Percentiles rank a stretch among this genome's conserved stretches.
These are phyloP conservation scores for Aureococcus anophagefferens DNA, from an alignment of 108 stramenopile species.

Conservation along the genomic window DNA sequence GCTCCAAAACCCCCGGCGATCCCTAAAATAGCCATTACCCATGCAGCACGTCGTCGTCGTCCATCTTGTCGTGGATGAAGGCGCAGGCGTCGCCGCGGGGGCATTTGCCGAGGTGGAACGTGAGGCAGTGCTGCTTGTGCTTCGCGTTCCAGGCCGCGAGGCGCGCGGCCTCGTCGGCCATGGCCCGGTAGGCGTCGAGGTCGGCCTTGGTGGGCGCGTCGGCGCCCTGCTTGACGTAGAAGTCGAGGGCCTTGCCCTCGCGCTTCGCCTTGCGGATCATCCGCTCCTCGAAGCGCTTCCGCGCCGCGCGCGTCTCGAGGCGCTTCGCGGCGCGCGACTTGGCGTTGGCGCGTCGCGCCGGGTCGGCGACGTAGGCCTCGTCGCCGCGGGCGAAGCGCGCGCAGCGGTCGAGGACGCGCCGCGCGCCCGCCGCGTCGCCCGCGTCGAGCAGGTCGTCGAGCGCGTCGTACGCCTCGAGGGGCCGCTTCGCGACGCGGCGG, in stretches of 20 bases:
- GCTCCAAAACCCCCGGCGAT: too few species aligned
- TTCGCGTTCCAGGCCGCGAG: conserved; percentile 61
- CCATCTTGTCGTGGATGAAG: conserved; percentile 67
- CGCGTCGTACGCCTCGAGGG: not conserved
- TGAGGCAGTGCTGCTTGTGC: conserved; percentile 76
- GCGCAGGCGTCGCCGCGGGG: conserved; percentile 67
- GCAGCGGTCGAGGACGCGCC: not conserved
- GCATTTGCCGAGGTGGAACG: conserved; percentile 63
- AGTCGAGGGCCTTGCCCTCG: conserved; percentile 58
- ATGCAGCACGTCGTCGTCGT: conserved; percentile 1
- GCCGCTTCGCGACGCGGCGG: not conserved
- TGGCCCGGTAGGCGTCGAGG: conserved; percentile 37
- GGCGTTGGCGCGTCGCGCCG: not conserved
- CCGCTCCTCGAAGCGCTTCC: conserved; percentile 71
- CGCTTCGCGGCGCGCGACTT: not conserved
- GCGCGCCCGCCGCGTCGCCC: not conserved
- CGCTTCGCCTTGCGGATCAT: conserved; percentile 90
- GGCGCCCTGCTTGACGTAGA: conserved; percentile 67
- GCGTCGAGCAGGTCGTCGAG: not conserved
- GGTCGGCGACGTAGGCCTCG: not conserved
- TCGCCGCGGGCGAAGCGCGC: not conserved
- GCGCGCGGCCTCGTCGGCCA: conserved; percentile 41
- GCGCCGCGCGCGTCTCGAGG: not conserved
- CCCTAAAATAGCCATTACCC: too few species aligned
- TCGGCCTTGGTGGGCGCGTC: conserved; percentile 53